Evolutionary conservation across 257 asterid genomes (phyloP).

Genomic region (Scutellaria minor): DNA sequence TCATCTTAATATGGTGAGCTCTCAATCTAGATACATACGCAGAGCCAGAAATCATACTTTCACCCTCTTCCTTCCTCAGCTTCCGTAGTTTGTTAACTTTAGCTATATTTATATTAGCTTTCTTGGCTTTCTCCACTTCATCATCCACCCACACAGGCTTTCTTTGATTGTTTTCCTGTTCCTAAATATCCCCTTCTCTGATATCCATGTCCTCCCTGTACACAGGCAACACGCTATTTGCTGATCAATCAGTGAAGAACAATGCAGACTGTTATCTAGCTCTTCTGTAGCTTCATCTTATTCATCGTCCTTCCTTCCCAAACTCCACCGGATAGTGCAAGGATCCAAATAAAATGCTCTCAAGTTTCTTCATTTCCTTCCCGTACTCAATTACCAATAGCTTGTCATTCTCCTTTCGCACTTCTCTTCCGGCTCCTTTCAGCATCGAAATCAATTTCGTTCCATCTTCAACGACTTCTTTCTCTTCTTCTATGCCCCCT

Average conservation of each 20-base stretch:
- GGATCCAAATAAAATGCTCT: slow-evolving; percentile 72
- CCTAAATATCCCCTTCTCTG: slow-evolving; percentile 35
- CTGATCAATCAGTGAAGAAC: slow-evolving; percentile 72
- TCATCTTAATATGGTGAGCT: slow-evolving; percentile 85
- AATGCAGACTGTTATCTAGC: slow-evolving; percentile 48
- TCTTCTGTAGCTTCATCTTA: slow-evolving; percentile 45
- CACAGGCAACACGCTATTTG: slow-evolving; percentile 55
- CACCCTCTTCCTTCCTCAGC: slow-evolving; percentile 79
- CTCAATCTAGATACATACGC: slow-evolving; percentile 74
- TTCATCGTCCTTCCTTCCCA: slow-evolving; percentile 54
- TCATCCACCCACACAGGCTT: background rate
- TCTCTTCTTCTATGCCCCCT: slow-evolving; percentile 23
- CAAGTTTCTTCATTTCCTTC: slow-evolving; percentile 73
- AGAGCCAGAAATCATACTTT: slow-evolving; percentile 70
- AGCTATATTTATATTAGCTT: slow-evolving; percentile 63
- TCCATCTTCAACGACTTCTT: slow-evolving; percentile 35
- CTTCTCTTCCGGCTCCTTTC: slow-evolving; percentile 42
- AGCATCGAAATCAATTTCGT: slow-evolving; percentile 29
- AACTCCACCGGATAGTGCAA: slow-evolving; percentile 65
- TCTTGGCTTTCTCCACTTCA: slow-evolving; percentile 78
- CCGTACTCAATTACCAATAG: slow-evolving; percentile 53
- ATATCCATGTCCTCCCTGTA: slow-evolving; percentile 59
- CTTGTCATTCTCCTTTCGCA: slow-evolving; percentile 39
- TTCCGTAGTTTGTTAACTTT: slow-evolving; percentile 74
- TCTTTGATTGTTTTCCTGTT: slow-evolving; percentile 40